Conservation (phyloP, 306 rosid species). For the Pyrus betulifolia region DNA sequence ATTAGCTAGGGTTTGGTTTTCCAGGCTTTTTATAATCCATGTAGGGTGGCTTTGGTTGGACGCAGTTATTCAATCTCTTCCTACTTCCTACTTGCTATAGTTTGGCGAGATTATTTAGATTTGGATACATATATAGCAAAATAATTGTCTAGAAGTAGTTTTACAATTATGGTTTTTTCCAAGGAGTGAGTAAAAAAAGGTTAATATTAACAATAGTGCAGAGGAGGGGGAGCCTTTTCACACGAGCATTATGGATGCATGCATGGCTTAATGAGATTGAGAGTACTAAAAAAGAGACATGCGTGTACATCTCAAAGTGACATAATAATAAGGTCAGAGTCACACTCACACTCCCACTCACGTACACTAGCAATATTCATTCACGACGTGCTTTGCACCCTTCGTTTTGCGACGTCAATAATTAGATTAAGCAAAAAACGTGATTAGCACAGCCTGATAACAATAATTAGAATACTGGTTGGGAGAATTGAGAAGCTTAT, state of each 20-base stretch:
- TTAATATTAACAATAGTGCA: too few species aligned
- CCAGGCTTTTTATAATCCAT: neutral
- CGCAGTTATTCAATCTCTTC: neutral
- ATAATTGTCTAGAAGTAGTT: too few species aligned
- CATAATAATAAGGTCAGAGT: neutral
- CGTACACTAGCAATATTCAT: neutral
- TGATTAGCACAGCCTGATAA: neutral
- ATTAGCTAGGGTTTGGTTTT: neutral
- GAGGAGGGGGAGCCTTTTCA: too few species aligned
- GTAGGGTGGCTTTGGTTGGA: neutral
- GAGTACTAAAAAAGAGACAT: neutral
- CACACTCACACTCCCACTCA: neutral
- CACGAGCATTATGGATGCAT: too few species aligned
- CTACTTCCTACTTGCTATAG: neutral
- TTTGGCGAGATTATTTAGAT: neutral
- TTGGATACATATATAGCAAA: neutral
- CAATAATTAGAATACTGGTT: neutral
- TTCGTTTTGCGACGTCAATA: neutral
- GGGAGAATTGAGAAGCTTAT: neutral
- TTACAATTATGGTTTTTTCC: too few species aligned
- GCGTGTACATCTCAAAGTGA: neutral
- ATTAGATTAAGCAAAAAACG: neutral
- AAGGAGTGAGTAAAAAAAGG: too few species aligned
- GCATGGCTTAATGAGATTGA: too few species aligned
- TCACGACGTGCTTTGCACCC: neutral